phyloP scores from a whole-genome alignment of 2,329 filamentous ascomycete species.

The Diatrype stigma region DNA sequence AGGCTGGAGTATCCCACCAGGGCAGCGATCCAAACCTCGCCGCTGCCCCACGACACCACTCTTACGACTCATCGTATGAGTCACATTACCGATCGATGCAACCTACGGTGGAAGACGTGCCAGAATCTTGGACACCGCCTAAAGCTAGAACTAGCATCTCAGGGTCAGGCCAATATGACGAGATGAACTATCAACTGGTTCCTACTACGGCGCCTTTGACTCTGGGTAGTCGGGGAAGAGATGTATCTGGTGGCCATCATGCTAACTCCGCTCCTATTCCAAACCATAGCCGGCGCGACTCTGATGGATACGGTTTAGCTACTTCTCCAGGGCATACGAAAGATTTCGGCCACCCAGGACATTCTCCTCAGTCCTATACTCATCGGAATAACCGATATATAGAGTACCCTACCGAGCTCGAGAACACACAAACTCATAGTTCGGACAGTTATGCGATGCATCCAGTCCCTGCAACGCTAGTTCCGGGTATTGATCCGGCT shows the following conservation, averaged over 20 bases:
- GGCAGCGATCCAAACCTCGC: conserved; percentile 32
- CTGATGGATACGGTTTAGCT: conserved; percentile 25
- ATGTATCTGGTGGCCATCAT: conserved; percentile 26
- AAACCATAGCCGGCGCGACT: conserved; percentile 23
- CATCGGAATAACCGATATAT: conserved; percentile 22
- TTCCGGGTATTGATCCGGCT: conserved; percentile 56
- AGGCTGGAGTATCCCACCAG: conserved; percentile 26
- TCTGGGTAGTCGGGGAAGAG: conserved; percentile 33
- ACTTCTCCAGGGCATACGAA: conserved; percentile 29
- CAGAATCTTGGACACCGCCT: conserved; percentile 44
- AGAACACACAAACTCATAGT: conserved; percentile 27
- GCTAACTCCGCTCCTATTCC: conserved; percentile 18
- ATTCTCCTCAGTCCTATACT: conserved; percentile 17
- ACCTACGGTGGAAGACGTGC: conserved; percentile 60
- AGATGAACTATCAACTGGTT: conserved; percentile 35
- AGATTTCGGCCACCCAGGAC: conserved; percentile 31
- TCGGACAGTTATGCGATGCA: conserved; percentile 39
- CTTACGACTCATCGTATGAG: conserved; percentile 47
- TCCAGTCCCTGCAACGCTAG: conserved; percentile 51
- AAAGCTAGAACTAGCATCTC: conserved; percentile 21
- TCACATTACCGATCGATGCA: conserved; percentile 50
- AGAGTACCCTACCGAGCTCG: conserved; percentile 31
- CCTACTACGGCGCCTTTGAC: conserved; percentile 43
- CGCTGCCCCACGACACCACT: conserved; percentile 41
- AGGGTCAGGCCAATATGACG: conserved; percentile 29